Conservation (phyloP, 176 grass and related monocot species). For the Phyllostachys edulis region DNA sequence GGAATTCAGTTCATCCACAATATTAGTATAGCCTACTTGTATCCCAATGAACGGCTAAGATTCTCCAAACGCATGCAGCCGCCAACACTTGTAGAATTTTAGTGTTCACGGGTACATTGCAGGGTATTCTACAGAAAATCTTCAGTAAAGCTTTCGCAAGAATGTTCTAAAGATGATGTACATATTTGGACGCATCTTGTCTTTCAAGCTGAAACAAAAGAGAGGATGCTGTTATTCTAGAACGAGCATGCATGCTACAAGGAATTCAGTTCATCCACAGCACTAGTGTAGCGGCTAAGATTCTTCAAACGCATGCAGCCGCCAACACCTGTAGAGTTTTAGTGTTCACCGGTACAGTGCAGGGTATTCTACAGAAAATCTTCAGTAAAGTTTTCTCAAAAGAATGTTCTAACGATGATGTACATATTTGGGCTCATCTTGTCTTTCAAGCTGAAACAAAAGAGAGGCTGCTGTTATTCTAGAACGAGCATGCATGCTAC, state of each 20-base stretch:
- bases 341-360: too few species aligned
- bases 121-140: background rate
- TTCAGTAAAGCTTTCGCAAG: background rate
- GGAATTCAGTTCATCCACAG: constrained; percentile 9
- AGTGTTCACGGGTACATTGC: too few species aligned
- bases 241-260: background rate
- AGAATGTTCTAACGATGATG: constrained; percentile 8
- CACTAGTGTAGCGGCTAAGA: background rate
- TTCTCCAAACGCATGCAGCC: too few species aligned
- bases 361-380: background rate
- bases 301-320: too few species aligned
- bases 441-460: background rate
- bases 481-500: background rate
- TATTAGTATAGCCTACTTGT: background rate
- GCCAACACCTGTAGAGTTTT: too few species aligned
- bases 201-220: background rate
- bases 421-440: background rate
- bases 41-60: too few species aligned
- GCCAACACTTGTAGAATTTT: too few species aligned
- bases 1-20: constrained; percentile 12
- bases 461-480: background rate
- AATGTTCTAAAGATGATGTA: background rate
- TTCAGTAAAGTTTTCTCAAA: background rate
- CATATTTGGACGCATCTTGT: background rate
- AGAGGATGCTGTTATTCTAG: background rate